Base-by-base conservation (phyloP, 148 eudicot species). In the Drosera capensis region DNA sequence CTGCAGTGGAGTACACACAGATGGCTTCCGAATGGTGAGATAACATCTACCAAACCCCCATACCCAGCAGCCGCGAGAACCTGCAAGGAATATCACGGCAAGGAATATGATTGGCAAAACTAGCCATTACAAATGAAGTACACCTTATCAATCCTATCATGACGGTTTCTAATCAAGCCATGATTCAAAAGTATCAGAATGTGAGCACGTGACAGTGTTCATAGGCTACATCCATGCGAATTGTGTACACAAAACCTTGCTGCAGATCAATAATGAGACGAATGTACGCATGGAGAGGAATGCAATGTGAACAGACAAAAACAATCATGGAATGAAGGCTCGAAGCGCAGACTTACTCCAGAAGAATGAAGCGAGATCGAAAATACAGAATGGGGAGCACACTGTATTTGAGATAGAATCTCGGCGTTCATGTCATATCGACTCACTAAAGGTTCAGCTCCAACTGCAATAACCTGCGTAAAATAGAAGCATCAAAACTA, bases 21-120 rank as follows among this genome's bases (percentile, higher is more conserved):
- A 55, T 90, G 99, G 68, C 99, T 90, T 46, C 95, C 95, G 25
- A 75, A 90, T 52, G 63, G 94, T 16, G 99, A 90, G 38, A 90
- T 60, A 43, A 76, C 76, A 55, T 90, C 99, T 31, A 90, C 71
- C 11, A 90, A 54, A 23, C 81, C 99, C 43, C 88, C 82, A 42
- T 90, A 84, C 29, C 99, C 99, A 31, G 94, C 83, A 49, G 85
- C 99, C 23, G 82, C 87, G 25, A 58, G 48, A 46, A 85, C 86
- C 97, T 88, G 78, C 20, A 48, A 8, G 25, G 14, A 3, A 41
- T 11, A 41, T 1, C 3, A 1, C 23, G 23, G 22, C 45, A 41
- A n/a, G n/a, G n/a, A n/a, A n/a, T n/a, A n/a, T n/a, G n/a, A n/a
- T n/a, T n/a, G n/a, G n/a, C n/a, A n/a, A n/a, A n/a, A n/a, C n/a